Percentiles rank a stretch among this genome's conserved stretches.
Evolutionary conservation across 345 rosid genomes (phyloP).

Genomic region (Boechera divaricarpa): DNA sequence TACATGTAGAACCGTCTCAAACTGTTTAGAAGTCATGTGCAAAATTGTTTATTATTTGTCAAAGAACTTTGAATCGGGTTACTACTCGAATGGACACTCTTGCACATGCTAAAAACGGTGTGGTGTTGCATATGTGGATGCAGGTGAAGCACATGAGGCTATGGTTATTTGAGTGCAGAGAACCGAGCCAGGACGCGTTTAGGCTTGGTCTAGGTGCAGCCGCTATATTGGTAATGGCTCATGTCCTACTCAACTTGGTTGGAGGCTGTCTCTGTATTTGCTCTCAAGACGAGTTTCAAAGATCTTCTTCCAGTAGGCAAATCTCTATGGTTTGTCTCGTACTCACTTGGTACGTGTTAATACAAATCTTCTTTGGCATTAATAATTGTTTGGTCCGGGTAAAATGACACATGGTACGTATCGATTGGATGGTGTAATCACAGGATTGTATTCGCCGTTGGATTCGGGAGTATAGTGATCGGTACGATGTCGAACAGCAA

Average conservation of each 20-base stretch:
- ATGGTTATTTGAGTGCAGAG: conserved; percentile 87
- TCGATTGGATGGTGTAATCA: conserved; percentile 24
- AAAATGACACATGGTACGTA: conserved; percentile 5
- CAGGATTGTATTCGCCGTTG: conserved; percentile 85
- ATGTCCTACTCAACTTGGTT: conserved; percentile 67
- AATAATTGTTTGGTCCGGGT: neutral
- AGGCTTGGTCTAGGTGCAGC: conserved; percentile 82
- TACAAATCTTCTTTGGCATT: neutral
- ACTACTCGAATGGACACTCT: neutral
- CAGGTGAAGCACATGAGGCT: conserved; percentile 86
- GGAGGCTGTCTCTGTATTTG: conserved; percentile 89
- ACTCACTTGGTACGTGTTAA: conserved; percentile 67
- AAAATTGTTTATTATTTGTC: no score
- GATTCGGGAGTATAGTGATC: conserved; percentile 72
- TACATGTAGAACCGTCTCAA: neutral
- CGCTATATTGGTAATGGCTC: conserved; percentile 66
- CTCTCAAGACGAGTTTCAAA: conserved; percentile 80
- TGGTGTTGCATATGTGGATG: neutral
- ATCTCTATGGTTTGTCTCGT: conserved; percentile 76
- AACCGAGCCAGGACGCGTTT: conserved; percentile 86
- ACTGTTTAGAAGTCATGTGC: neutral
- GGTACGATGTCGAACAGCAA: conserved; percentile 80
- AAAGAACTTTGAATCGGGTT: neutral
- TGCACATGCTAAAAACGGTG: neutral
- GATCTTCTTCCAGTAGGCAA: conserved; percentile 68